Conservation (phyloP, 192 early-diverging fungal genomes). For the Podila minutissima region DNA sequence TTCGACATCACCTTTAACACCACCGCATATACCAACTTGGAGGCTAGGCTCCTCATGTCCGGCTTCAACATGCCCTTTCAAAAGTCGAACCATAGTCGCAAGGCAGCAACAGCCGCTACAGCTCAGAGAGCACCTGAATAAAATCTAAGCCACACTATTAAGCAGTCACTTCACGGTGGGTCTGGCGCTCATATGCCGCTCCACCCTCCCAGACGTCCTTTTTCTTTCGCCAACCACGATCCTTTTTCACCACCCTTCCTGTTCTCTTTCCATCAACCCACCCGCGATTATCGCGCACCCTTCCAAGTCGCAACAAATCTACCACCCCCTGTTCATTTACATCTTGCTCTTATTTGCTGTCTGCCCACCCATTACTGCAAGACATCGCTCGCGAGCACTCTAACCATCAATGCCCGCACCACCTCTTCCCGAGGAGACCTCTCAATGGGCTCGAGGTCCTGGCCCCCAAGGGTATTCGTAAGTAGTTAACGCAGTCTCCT, state of each 20-base stretch:
- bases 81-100: constrained; percentile 14
- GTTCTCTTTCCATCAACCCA: constrained; percentile 12
- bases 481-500: constrained; percentile 1
- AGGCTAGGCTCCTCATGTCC: constrained; percentile 84
- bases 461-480: constrained; percentile 53
- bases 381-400: background rate
- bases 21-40: constrained; percentile 78
- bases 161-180: no score
- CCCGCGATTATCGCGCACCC: background rate
- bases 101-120: background rate
- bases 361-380: background rate
- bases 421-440: constrained; percentile 44
- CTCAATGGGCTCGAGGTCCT: constrained; percentile 46
- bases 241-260: no score
- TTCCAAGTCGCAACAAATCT: background rate
- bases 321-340: background rate
- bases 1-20: constrained; percentile 89
- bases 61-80: constrained; percentile 92
- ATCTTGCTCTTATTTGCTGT: background rate
- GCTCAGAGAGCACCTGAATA: background rate
- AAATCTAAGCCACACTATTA: constrained; percentile 1
- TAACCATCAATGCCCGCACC: constrained; percentile 42
- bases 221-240: no score
- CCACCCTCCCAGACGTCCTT: no score
- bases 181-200: no score